phyloP scores from a whole-genome alignment of 2,329 filamentous ascomycete genomes.

The Celoporthe dispersa region DNA sequence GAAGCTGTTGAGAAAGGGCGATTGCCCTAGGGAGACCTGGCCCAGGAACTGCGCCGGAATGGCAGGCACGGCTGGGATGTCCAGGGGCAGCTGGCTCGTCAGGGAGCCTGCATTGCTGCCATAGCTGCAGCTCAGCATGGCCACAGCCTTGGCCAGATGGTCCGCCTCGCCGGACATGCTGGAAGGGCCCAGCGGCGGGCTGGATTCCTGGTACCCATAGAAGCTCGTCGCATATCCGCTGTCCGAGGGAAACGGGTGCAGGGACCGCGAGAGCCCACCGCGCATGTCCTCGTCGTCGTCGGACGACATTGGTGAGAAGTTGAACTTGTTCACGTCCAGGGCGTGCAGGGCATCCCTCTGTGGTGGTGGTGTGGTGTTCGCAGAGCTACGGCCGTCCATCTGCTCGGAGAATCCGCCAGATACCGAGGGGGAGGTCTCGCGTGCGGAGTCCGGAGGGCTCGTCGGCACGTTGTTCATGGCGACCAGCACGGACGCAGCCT shows the following conservation, averaged over 20 bases:
- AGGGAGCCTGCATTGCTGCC: slow-evolving; percentile 73
- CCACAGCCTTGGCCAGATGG: slow-evolving; percentile 86
- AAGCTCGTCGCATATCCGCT: slow-evolving; percentile 60
- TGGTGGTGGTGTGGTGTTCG: slow-evolving; percentile 90
- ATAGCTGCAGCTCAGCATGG: slow-evolving; percentile 89
- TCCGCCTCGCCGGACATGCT: slow-evolving; percentile 77
- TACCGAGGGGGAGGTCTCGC: slow-evolving; percentile 75
- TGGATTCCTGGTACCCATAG: slow-evolving; percentile 73
- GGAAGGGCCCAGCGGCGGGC: slow-evolving; percentile 79
- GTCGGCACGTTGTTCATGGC: slow-evolving; percentile 73
- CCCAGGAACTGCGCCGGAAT: slow-evolving; percentile 81
- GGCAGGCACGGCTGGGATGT: slow-evolving; percentile 86
- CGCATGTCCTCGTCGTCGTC: slow-evolving; percentile 64
- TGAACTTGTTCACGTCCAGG: slow-evolving; percentile 39
- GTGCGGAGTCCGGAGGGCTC: slow-evolving; percentile 68
- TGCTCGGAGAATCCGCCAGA: slow-evolving; percentile 77
- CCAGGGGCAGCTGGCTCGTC: slow-evolving; percentile 65
- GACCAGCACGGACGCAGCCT: slow-evolving; percentile 94
- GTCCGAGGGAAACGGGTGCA: slow-evolving; percentile 71
- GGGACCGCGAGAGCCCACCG: slow-evolving; percentile 72
- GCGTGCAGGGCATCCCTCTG: slow-evolving; percentile 67
- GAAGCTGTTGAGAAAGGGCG: slow-evolving; percentile 67
- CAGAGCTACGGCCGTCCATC: slow-evolving; percentile 79
- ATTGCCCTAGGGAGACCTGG: slow-evolving; percentile 61
- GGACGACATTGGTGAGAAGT: slow-evolving; percentile 52